Evolutionary conservation across 2,329 filamentous ascomycete species (phyloP).

Genomic region (Penicillium crustosum): DNA sequence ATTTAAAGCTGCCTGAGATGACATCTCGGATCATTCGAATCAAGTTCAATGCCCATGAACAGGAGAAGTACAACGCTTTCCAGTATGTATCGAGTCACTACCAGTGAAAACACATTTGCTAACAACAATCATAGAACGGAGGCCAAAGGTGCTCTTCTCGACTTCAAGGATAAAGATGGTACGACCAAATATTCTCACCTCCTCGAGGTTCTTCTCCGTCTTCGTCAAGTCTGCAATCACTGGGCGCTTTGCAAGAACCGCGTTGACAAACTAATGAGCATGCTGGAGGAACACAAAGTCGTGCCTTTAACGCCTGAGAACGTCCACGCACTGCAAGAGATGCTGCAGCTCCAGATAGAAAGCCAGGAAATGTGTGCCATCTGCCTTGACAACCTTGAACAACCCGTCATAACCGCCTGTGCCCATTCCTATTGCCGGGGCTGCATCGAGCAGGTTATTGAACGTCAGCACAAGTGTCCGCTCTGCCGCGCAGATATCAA

Average conservation of each 20-base stretch:
- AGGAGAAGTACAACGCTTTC: constrained; percentile 73
- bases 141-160: constrained; percentile 68
- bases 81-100: constrained; percentile 49
- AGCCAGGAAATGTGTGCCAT: constrained; percentile 80
- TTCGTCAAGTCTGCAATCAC: constrained; percentile 85
- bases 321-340: constrained; percentile 67
- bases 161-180: constrained; percentile 54
- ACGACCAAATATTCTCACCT: constrained; percentile 68
- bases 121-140: constrained; percentile 55
- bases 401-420: constrained; percentile 80
- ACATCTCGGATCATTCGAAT: constrained; percentile 76
- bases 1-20: constrained; percentile 73
- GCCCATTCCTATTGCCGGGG: constrained; percentile 74
- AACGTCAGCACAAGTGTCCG: constrained; percentile 76
- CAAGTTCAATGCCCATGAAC: constrained; percentile 70
- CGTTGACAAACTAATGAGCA: constrained; percentile 67
- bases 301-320: constrained; percentile 74
- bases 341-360: constrained; percentile 74
- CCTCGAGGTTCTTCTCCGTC: constrained; percentile 75
- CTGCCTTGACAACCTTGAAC: constrained; percentile 70
- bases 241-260: constrained; percentile 78
- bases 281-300: constrained; percentile 66
- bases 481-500: constrained; percentile 73
- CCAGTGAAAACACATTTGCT: constrained; percentile 21
- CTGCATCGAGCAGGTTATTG: constrained; percentile 74